Evolutionary conservation across 352 stramenopile species (phyloP).

Genomic region (Phytopythium chamaehyphon): DNA sequence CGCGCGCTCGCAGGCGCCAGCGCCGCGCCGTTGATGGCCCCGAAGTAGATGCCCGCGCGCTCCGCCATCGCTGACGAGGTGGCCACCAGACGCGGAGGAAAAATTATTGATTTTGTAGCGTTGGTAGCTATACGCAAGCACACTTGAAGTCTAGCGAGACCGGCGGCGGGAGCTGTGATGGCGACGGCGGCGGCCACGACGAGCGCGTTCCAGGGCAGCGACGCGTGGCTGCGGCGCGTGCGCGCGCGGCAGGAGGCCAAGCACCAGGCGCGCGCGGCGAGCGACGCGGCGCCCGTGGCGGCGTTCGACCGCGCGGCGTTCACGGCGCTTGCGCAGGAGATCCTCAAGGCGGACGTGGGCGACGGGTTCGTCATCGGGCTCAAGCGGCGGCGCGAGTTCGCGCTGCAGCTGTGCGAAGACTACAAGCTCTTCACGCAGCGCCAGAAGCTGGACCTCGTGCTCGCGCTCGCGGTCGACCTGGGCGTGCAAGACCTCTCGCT

Average conservation of each 20-base stretch:
- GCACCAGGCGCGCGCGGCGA: constrained; percentile 19
- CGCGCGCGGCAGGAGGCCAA: constrained; percentile 35
- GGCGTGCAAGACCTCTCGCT: constrained; percentile 74
- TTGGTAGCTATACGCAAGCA: no score
- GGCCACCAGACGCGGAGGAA: no score
- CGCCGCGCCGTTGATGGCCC: constrained; percentile 41
- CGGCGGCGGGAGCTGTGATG: not conserved
- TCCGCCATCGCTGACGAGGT: constrained; percentile 38
- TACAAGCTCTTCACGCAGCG: constrained; percentile 74
- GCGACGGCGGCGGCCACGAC: not conserved
- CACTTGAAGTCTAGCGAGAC: constrained; percentile 3
- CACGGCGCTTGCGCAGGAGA: constrained; percentile 38
- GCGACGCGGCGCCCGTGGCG: constrained; percentile 31
- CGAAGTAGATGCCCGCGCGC: constrained; percentile 83
- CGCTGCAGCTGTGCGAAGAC: constrained; percentile 62
- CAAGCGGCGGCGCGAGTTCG: constrained; percentile 77
- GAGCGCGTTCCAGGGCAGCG: constrained; percentile 42
- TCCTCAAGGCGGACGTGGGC: constrained; percentile 60
- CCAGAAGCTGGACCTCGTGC: constrained; percentile 75
- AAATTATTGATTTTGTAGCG: no score
- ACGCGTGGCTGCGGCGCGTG: constrained; percentile 52
- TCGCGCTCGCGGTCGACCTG: constrained; percentile 75
- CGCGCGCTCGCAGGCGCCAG: constrained; percentile 45
- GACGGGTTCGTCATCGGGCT: constrained; percentile 83
- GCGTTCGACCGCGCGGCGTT: constrained; percentile 62